Conservation (phyloP, 2,329 filamentous ascomycete genomes). For the Beauveria caledonica region DNA sequence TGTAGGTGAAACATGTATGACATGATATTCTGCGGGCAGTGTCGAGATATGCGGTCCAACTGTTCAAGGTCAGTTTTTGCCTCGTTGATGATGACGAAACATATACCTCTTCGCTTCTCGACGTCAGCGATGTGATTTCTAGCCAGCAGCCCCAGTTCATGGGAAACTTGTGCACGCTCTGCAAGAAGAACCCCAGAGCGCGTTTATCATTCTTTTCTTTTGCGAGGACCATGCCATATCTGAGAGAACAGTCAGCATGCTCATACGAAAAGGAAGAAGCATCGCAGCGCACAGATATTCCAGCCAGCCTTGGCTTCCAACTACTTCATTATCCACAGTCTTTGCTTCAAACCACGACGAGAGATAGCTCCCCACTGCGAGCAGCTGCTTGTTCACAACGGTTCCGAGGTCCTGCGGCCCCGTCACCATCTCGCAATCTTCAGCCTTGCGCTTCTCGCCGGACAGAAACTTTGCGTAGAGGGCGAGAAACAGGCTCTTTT, state of each 20-base stretch:
- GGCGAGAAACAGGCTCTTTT: slow-evolving; percentile 86
- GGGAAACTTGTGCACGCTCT: slow-evolving; percentile 79
- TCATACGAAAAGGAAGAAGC: neutral
- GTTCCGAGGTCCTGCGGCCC: slow-evolving; percentile 84
- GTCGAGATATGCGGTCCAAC: slow-evolving; percentile 62
- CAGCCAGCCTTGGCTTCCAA: slow-evolving; percentile 79
- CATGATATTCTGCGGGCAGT: slow-evolving; percentile 83
- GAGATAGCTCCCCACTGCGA: slow-evolving; percentile 64
- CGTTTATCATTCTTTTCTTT: slow-evolving; percentile 85
- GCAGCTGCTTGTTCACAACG: slow-evolving; percentile 76
- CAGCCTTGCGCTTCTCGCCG: slow-evolving; percentile 91
- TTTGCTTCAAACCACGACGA: slow-evolving; percentile 70
- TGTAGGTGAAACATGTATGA: slow-evolving; percentile 91
- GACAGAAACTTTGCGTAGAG: slow-evolving; percentile 89
- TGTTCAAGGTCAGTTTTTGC: slow-evolving; percentile 29
- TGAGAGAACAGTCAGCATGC: slow-evolving; percentile 19
- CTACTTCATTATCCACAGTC: slow-evolving; percentile 48
- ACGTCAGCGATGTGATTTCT: slow-evolving; percentile 75
- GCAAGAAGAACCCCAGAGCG: slow-evolving; percentile 79
- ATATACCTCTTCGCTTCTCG: slow-evolving; percentile 71
- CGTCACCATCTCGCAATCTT: slow-evolving; percentile 95
- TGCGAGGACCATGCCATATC: slow-evolving; percentile 80
- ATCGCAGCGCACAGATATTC: slow-evolving; percentile 59
- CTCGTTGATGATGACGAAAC: neutral
- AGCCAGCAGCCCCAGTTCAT: slow-evolving; percentile 98